These are phyloP conservation scores for Loxodes magnus DNA, from an alignment of 73 alveolate genomes.

Conservation along the genomic window DNA sequence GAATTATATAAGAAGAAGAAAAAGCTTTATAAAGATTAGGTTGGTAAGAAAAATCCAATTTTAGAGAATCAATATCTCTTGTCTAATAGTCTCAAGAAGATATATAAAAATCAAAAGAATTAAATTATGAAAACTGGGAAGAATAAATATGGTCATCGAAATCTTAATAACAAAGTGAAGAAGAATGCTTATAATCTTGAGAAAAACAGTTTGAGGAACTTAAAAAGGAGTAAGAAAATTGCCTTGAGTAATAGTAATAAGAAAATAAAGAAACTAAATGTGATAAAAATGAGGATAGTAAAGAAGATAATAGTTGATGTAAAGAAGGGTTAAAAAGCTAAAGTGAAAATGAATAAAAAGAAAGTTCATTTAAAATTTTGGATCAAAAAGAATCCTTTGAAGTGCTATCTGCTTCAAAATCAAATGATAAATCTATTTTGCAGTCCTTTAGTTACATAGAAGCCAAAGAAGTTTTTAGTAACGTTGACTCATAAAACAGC, in stretches of 20 bases:
- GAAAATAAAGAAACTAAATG: neutral
- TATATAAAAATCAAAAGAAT: neutral
- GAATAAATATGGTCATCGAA: slow-evolving; percentile 4
- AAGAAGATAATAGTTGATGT: slow-evolving; percentile 11
- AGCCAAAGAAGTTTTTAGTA: neutral
- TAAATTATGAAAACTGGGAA: slow-evolving; percentile 7
- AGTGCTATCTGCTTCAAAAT: neutral
- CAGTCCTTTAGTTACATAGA: neutral
- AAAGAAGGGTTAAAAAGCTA: slow-evolving; percentile 12
- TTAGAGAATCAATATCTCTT: neutral
- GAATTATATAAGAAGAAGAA: too few relatives aligned
- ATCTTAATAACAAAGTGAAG: too few relatives aligned
- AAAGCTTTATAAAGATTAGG: too few relatives aligned
- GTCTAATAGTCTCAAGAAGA: slow-evolving; percentile 4
- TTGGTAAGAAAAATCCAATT: too few relatives aligned
- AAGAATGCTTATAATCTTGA: too few relatives aligned
- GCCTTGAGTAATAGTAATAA: neutral
- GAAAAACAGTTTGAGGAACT: too few relatives aligned
- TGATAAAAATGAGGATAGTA: slow-evolving; percentile 3
- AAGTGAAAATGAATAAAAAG: too few relatives aligned
- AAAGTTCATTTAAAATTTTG: too few relatives aligned
- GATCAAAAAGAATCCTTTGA: neutral
- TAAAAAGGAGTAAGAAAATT: too few relatives aligned
- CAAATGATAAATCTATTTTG: neutral
- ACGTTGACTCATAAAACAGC: slow-evolving; percentile 2